These are phyloP conservation scores for Suillus sp. DNA, from an alignment of 768 basidiomycete genomes.

Conservation along the genomic window DNA sequence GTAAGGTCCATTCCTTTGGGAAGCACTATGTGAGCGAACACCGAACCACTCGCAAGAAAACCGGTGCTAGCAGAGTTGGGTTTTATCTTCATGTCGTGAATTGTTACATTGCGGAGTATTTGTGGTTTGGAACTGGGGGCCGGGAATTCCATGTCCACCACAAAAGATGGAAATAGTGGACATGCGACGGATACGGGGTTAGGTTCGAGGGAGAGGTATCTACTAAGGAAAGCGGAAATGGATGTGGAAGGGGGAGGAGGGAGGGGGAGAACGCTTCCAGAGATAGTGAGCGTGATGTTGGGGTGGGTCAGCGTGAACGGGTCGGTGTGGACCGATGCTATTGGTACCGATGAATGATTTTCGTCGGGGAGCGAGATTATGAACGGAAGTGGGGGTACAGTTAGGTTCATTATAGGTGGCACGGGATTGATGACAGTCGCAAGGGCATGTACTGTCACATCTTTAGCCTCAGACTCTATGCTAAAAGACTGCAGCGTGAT, in stretches of 20 bases:
- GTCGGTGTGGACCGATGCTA: slow-evolving; percentile 56
- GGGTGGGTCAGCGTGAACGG: slow-evolving; percentile 67
- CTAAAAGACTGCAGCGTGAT: slow-evolving; percentile 61
- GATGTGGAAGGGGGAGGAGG: slow-evolving; percentile 38
- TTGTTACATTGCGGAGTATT: slow-evolving; percentile 70
- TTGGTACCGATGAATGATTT: slow-evolving; percentile 36
- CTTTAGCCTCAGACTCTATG: slow-evolving; percentile 37
- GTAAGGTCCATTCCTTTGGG: slow-evolving; percentile 68
- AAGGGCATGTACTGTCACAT: slow-evolving; percentile 48
- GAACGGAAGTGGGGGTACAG: slow-evolving; percentile 63
- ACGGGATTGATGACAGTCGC: slow-evolving; percentile 63
- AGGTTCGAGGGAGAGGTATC: slow-evolving; percentile 58
- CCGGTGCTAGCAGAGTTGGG: slow-evolving; percentile 37
- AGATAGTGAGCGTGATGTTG: slow-evolving; percentile 61
- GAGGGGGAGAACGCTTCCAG: slow-evolving; percentile 61
- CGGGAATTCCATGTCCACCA: slow-evolving; percentile 59
- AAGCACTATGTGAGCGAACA: slow-evolving; percentile 65
- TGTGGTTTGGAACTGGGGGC: slow-evolving; percentile 63
- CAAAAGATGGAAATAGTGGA: slow-evolving; percentile 52
- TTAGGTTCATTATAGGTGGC: slow-evolving; percentile 50
- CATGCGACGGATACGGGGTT: slow-evolving; percentile 62
- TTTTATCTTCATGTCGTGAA: slow-evolving; percentile 73
- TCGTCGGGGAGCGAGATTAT: slow-evolving; percentile 49
- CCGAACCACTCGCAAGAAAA: slow-evolving; percentile 70
- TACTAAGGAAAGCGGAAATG: slow-evolving; percentile 64